These are phyloP conservation scores for Syncephalastrum monosporum DNA, from an alignment of 371 early-diverging fungal genomes.

Conservation along the genomic window DNA sequence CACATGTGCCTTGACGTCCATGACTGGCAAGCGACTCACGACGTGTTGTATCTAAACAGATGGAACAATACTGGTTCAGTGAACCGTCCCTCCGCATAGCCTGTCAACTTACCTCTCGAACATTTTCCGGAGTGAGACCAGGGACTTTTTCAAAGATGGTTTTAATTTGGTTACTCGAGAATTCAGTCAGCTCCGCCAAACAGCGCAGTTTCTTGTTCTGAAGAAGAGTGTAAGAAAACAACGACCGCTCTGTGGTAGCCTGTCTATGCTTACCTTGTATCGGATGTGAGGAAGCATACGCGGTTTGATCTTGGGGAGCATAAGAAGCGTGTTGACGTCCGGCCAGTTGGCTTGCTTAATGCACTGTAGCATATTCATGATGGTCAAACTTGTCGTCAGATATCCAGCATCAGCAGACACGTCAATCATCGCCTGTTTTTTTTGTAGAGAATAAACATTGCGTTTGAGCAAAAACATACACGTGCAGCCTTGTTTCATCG, in stretches of 20 bases:
- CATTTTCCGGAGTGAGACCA: slow-evolving; percentile 32
- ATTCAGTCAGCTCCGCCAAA: slow-evolving; percentile 45
- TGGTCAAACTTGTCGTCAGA: slow-evolving; percentile 58
- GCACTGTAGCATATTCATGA: slow-evolving; percentile 80
- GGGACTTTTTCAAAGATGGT: slow-evolving; percentile 48
- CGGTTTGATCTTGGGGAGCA: slow-evolving; percentile 66
- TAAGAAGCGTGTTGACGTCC: slow-evolving; percentile 67
- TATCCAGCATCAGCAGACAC: slow-evolving; percentile 74
- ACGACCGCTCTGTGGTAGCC: neutral
- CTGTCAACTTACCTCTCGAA: slow-evolving; percentile 32
- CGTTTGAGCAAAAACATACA: neutral
- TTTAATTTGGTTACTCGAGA: slow-evolving; percentile 49
- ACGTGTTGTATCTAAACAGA: slow-evolving; percentile 54
- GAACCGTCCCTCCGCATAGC: neutral
- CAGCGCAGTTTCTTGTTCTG: slow-evolving; percentile 38
- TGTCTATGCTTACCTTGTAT: slow-evolving; percentile 24
- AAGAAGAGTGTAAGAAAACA: neutral
- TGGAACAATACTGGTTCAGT: neutral
- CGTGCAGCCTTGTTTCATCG: neutral
- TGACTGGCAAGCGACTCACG: slow-evolving; percentile 55
- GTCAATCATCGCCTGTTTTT: slow-evolving; percentile 86
- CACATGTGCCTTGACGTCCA: slow-evolving; percentile 47
- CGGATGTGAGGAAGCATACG: slow-evolving; percentile 36
- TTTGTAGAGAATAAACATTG: neutral
- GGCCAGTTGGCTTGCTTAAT: slow-evolving; percentile 90